Conservation (phyloP, 2,329 filamentous ascomycete species). For the Teratosphaeria nubilosa region DNA sequence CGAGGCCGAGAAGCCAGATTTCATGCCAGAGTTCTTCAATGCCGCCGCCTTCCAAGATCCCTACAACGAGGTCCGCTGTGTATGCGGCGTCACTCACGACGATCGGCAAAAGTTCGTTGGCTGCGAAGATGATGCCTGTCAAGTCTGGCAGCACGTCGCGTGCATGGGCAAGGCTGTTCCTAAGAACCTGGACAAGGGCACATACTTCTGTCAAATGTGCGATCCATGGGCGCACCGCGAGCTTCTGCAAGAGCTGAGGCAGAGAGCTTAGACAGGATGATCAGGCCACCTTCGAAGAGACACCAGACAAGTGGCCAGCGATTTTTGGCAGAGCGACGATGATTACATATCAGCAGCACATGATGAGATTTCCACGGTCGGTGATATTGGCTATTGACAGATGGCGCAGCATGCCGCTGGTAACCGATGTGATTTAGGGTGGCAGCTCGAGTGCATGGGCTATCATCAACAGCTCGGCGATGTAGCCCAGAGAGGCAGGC, state of each 20-base stretch:
- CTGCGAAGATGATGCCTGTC: conserved; percentile 14
- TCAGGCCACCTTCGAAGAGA: neutral
- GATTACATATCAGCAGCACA: neutral
- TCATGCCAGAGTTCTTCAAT: conserved; percentile 20
- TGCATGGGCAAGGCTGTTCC: conserved; percentile 15
- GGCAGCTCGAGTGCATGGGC: neutral
- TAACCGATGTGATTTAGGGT: neutral
- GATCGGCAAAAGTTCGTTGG: conserved; percentile 11
- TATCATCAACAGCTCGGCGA: too few species aligned
- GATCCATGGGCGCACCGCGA: conserved; percentile 9
- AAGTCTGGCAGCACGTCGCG: conserved; percentile 21
- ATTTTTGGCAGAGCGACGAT: neutral
- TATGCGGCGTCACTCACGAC: conserved; percentile 16
- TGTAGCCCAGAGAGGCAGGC: neutral
- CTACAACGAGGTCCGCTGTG: conserved; percentile 16
- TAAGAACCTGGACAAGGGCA: conserved; percentile 2
- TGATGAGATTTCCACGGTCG: neutral
- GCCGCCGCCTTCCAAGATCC: conserved; percentile 4
- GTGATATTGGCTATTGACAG: neutral
- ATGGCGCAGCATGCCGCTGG: neutral
- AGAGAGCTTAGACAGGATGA: neutral
- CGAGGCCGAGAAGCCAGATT: conserved; percentile 6
- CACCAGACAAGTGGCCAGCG: neutral
- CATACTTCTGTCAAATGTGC: conserved; percentile 18
- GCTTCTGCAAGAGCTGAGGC: neutral